Conservation (phyloP, 768 basidiomycete species). For the Russula compacta region DNA sequence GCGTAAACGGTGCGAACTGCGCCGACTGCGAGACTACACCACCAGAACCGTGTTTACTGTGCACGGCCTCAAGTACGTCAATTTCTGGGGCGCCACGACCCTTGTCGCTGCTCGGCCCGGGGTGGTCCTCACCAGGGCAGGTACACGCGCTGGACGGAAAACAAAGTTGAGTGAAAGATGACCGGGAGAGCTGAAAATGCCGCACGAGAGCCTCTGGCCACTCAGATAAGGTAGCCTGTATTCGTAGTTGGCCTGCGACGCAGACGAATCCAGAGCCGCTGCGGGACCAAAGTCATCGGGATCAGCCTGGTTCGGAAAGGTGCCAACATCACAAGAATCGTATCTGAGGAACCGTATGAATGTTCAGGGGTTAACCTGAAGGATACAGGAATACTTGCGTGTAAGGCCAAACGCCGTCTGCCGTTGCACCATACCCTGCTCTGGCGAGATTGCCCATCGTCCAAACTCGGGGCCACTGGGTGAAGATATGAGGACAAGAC, state of each 20-base stretch:
- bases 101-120: constrained; percentile 44
- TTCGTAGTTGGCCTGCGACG: constrained; percentile 43
- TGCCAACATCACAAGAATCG: constrained; percentile 50
- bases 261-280: constrained; percentile 47
- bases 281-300: constrained; percentile 44
- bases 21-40: constrained; percentile 65
- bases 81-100: constrained; percentile 79
- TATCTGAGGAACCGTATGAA: constrained; percentile 29
- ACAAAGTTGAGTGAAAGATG: background rate
- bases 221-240: constrained; percentile 61
- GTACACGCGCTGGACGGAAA: constrained; percentile 50
- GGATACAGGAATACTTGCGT: constrained; percentile 36
- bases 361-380: background rate
- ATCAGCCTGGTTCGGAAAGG: constrained; percentile 43
- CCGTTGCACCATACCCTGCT: constrained; percentile 70
- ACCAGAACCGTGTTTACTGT: constrained; percentile 42
- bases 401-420: constrained; percentile 81
- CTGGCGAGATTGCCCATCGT: constrained; percentile 83
- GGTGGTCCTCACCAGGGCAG: constrained; percentile 67
- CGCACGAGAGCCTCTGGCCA: constrained; percentile 69
- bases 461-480: constrained; percentile 79
- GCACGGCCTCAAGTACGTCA: constrained; percentile 72
- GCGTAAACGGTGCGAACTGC: constrained; percentile 58
- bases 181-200: constrained; percentile 20
- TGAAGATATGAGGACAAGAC: background rate